These are phyloP conservation scores for Nicotiana undulata DNA, from an alignment of 257 asterid genomes.

Conservation along the genomic window DNA sequence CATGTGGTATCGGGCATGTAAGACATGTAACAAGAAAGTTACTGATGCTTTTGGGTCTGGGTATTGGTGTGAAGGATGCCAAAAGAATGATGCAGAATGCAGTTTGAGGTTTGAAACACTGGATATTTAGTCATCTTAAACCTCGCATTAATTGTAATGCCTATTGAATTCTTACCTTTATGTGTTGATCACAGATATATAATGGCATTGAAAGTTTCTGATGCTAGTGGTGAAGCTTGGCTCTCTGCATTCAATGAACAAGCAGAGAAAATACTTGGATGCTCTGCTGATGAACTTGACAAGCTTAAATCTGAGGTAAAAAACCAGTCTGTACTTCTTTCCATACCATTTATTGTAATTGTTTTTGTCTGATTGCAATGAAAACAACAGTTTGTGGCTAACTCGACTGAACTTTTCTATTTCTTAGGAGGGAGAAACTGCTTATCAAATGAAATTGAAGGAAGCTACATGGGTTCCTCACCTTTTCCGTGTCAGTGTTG, in stretches of 20 bases:
- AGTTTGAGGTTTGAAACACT: slow-evolving; percentile 50
- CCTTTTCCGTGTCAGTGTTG: slow-evolving; percentile 68
- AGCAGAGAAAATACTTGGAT: slow-evolving; percentile 72
- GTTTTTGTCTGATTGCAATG: neutral
- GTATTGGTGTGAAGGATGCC: slow-evolving; percentile 83
- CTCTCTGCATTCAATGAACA: slow-evolving; percentile 66
- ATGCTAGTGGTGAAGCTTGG: slow-evolving; percentile 87
- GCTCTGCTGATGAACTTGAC: slow-evolving; percentile 75
- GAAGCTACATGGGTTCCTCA: slow-evolving; percentile 64
- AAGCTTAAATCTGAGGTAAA: slow-evolving; percentile 56
- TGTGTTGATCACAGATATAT: slow-evolving; percentile 43
- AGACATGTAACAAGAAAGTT: slow-evolving; percentile 82
- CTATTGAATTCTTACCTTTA: neutral
- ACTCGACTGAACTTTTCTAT: neutral
- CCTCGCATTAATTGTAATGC: neutral
- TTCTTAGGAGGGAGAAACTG: slow-evolving; percentile 41
- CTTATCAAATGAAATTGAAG: slow-evolving; percentile 27
- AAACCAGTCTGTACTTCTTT: neutral
- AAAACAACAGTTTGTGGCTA: neutral
- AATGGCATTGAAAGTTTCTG: slow-evolving; percentile 61
- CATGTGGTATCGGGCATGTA: slow-evolving; percentile 97
- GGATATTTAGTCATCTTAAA: neutral
- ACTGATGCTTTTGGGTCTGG: slow-evolving; percentile 79
- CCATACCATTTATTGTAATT: neutral
- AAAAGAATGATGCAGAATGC: slow-evolving; percentile 49